phyloP scores from a whole-genome alignment of 495 filamentous ascomycete genomes.

The Xylaria curta region DNA sequence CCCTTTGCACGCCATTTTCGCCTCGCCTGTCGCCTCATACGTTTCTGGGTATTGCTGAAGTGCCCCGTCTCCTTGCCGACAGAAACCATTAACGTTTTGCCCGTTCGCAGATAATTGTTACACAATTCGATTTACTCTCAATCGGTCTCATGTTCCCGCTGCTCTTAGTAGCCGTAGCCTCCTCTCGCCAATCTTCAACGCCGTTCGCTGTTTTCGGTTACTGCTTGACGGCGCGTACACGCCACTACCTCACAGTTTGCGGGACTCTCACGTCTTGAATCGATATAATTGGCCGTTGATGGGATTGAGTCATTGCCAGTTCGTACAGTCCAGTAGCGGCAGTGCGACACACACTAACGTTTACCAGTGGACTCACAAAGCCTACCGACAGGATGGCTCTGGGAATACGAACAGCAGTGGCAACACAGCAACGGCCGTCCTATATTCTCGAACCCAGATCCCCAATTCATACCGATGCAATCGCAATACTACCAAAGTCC shows the following conservation, averaged over 20 bases:
- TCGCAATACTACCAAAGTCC: background rate
- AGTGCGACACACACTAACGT: background rate
- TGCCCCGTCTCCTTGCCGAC: background rate
- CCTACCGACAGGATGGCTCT: background rate
- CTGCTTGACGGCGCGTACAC: background rate
- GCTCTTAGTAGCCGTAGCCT: background rate
- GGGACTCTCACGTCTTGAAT: background rate
- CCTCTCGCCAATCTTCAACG: background rate
- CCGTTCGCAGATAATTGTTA: background rate
- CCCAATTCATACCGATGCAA: background rate
- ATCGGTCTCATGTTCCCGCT: background rate
- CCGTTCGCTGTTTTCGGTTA: background rate
- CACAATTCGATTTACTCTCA: background rate
- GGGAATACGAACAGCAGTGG: constrained; percentile 5
- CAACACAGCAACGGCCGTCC: background rate
- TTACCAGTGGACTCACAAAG: constrained; percentile 4
- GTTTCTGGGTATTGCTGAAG: background rate
- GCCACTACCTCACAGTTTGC: background rate
- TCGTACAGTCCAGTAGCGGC: background rate
- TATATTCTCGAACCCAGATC: background rate
- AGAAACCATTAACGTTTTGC: background rate
- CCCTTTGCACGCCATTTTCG: background rate
- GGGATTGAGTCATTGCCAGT: background rate
- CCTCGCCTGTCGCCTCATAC: background rate
- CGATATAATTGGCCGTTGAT: background rate